Base-by-base conservation (phyloP, 495 filamentous ascomycete species). In the Lasiosphaeris hirsuta region DNA sequence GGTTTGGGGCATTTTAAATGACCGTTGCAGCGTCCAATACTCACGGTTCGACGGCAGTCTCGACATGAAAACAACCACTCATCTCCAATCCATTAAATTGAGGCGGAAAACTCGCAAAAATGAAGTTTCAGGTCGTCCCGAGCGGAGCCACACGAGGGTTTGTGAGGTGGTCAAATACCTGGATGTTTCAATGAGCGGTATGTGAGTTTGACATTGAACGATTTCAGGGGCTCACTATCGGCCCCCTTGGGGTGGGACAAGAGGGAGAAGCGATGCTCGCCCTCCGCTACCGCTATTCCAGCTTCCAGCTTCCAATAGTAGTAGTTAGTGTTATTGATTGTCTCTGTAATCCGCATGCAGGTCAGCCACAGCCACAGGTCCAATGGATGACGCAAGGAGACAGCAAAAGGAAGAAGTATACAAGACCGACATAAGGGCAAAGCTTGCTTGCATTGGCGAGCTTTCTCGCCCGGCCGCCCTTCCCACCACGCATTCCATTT, bases 151-250 rank as follows among this genome's bases (percentile, higher is more conserved):
- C 23, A 35, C n/a, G 23, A 36, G 37, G 41, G 42, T 10, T 17
- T 11, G n/a, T 45, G 46, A 19, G 23, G 19, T 36, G 41, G 52
- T 42, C 15, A 14, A 54, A 54, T 45, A 54, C 41, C 40, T 9
- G 45, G 10, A 44, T 54, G 52, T 54, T 54, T 54, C 52, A 54
- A 54, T 41, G 18, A 40, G 37, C 11, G 41, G 52, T 40, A 45
- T 30, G 19, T 54, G 36, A 10, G 52, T 54, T 54, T 54, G 52
- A 54, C 39, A 44, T 54, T 36, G 42, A 35, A 43, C 43, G 51
- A 23, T 40, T n/a, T 35, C 52, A 54, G 52, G 52, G 52, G 39
- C 40, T 13, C n/a, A 8, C 30, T 13, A 51, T 41, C 14, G 38
- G 38, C 23, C 23, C 23, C 23, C 23, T 5, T 5, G 2, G 5